Conservation (phyloP, 2,329 filamentous ascomycete species). For the Colletotrichum kahawae region DNA sequence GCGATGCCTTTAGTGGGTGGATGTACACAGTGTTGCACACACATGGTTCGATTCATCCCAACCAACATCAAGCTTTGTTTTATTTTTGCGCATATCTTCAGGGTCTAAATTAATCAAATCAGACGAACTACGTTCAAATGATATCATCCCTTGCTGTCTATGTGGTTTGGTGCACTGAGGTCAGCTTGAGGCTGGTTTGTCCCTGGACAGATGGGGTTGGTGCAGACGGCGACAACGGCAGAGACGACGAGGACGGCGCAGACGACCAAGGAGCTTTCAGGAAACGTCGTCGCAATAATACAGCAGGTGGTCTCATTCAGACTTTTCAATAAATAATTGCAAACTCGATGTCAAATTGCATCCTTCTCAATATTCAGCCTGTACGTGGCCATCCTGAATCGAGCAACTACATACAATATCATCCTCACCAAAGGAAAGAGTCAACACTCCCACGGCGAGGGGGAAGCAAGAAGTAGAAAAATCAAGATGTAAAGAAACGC, state of each 20-base stretch:
- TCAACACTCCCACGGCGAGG: not conserved
- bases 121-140: not conserved
- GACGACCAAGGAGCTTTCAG: not conserved
- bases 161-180: not conserved
- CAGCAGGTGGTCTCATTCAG: not conserved
- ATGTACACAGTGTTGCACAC: not conserved
- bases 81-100: not conserved
- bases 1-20: not conserved
- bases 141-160: not conserved
- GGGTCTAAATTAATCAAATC: not conserved
- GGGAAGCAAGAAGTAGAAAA: not conserved
- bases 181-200: not conserved
- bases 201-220: not conserved
- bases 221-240: not conserved
- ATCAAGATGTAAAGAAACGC: not conserved
- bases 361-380: slow-evolving; percentile 10
- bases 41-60: slow-evolving; percentile 4
- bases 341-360: not conserved
- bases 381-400: not conserved
- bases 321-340: not conserved
- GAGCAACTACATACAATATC: not conserved
- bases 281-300: not conserved
- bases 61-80: not conserved
- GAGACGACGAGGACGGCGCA: not conserved
- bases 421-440: not conserved